Evolutionary conservation across 1,284 basidiomycete genomes (phyloP).

Genomic region (Kalmanozyma brasiliensis): DNA sequence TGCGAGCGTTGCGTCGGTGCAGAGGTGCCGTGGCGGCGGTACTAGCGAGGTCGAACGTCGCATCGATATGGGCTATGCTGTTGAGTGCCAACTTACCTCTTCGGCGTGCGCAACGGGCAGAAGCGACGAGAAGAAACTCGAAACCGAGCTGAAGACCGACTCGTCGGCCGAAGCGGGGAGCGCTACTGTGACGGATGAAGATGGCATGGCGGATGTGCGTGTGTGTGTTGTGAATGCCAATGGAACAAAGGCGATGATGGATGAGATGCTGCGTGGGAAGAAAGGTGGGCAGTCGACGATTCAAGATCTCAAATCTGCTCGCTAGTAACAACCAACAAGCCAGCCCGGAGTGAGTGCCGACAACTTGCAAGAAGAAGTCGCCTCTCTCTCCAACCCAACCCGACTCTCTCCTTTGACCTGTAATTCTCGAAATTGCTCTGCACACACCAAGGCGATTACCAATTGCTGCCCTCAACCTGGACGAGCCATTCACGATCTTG

Average conservation of each 20-base stretch:
- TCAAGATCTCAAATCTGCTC: not conserved
- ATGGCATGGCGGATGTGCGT: constrained; percentile 39
- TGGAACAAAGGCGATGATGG: constrained; percentile 5
- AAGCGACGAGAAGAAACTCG: constrained; percentile 54
- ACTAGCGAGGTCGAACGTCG: too few species aligned
- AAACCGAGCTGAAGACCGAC: constrained; percentile 49
- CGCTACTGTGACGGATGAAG: constrained; percentile 45
- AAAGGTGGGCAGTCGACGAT: constrained; percentile 7
- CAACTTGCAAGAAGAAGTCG: constrained; percentile 14
- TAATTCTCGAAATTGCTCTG: constrained; percentile 8
- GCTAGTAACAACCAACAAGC: constrained; percentile 12
- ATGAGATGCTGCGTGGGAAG: not conserved
- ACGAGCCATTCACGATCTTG: too few species aligned
- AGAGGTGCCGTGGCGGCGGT: too few species aligned
- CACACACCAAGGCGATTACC: too few species aligned
- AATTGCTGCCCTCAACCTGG: too few species aligned
- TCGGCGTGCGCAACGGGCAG: constrained; percentile 57
- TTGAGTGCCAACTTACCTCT: constrained; percentile 42
- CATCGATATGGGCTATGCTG: not conserved
- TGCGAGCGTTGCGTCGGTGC: not conserved
- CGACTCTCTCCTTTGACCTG: constrained; percentile 26
- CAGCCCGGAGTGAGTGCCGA: constrained; percentile 11
- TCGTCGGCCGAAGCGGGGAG: constrained; percentile 39
- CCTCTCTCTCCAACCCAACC: constrained; percentile 3
- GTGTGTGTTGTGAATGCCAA: constrained; percentile 7